Evolutionary conservation across 208 protist genomes (phyloP).

Genomic region (Angomonas deanei): DNA sequence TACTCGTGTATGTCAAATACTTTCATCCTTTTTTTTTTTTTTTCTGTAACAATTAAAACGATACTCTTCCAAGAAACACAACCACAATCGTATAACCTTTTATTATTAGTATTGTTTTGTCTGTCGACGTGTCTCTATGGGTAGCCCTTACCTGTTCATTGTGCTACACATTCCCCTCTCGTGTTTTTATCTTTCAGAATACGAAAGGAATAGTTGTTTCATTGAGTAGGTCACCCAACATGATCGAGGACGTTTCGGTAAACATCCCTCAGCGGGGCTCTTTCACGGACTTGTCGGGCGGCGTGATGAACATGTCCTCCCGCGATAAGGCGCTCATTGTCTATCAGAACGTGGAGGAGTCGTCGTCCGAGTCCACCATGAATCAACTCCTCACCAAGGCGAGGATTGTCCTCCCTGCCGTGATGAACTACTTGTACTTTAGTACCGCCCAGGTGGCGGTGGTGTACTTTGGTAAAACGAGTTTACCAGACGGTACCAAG

Average conservation of each 20-base stretch:
- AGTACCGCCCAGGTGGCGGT: conserved; percentile 34
- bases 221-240: not conserved
- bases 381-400: conserved; percentile 34
- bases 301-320: not conserved
- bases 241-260: conserved; percentile 27
- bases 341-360: conserved; percentile 40
- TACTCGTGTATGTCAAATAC: not conserved
- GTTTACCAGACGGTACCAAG: conserved; percentile 19
- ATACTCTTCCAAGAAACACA: no score
- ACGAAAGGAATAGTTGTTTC: no score
- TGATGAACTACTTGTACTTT: conserved; percentile 73
- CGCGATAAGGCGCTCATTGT: conserved; percentile 30
- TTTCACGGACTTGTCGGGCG: conserved; percentile 8
- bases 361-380: conserved; percentile 16
- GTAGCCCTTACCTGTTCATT: no score
- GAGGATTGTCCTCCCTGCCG: conserved; percentile 37
- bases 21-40: conserved; percentile 9
- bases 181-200: conserved; percentile 13
- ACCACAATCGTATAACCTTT: no score
- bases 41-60: not conserved
- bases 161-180: conserved; percentile 3
- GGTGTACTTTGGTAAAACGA: conserved; percentile 59
- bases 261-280: not conserved
- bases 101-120: no score
- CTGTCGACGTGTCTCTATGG: no score